These are phyloP conservation scores for Insectozyma bohioensis DNA, from an alignment of 1,139 yeast genomes.

Conservation along the genomic window DNA sequence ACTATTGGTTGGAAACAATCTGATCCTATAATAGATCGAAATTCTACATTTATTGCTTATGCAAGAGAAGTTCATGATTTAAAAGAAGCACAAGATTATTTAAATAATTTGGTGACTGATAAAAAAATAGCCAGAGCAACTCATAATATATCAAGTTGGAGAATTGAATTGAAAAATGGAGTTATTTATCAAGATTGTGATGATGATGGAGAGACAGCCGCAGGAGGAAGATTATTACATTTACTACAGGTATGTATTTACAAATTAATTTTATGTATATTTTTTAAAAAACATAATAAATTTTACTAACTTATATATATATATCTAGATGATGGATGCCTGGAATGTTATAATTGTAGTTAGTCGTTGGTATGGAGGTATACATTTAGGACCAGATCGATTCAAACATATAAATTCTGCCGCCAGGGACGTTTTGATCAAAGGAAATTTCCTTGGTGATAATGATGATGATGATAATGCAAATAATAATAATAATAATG, in stretches of 20 bases:
- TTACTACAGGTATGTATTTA: slow-evolving; percentile 55
- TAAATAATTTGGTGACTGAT: slow-evolving; percentile 59
- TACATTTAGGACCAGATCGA: slow-evolving; percentile 87
- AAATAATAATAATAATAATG: too few relatives aligned
- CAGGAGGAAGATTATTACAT: slow-evolving; percentile 86
- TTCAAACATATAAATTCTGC: slow-evolving; percentile 90
- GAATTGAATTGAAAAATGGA: slow-evolving; percentile 58
- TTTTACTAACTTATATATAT: slow-evolving; percentile 24
- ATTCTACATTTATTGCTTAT: slow-evolving; percentile 81
- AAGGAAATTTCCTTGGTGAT: slow-evolving; percentile 48
- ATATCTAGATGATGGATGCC: slow-evolving; percentile 63
- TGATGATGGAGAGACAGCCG: slow-evolving; percentile 97
- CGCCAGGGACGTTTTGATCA: slow-evolving; percentile 79
- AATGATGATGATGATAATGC: slow-evolving; percentile 13
- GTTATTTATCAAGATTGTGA: slow-evolving; percentile 79
- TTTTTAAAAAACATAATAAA: neutral
- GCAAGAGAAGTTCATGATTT: slow-evolving; percentile 61
- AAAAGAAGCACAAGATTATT: slow-evolving; percentile 57
- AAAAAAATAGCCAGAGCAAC: slow-evolving; percentile 64
- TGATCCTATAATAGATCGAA: slow-evolving; percentile 78
- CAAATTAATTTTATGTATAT: neutral
- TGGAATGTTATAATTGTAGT: slow-evolving; percentile 88
- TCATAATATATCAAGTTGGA: slow-evolving; percentile 86
- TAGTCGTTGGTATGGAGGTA: slow-evolving; percentile 93
- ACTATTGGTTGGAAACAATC: slow-evolving; percentile 73